These are phyloP conservation scores for Pseudocercospora cruenta DNA, from an alignment of 2,329 filamentous ascomycete species.

Conservation along the genomic window DNA sequence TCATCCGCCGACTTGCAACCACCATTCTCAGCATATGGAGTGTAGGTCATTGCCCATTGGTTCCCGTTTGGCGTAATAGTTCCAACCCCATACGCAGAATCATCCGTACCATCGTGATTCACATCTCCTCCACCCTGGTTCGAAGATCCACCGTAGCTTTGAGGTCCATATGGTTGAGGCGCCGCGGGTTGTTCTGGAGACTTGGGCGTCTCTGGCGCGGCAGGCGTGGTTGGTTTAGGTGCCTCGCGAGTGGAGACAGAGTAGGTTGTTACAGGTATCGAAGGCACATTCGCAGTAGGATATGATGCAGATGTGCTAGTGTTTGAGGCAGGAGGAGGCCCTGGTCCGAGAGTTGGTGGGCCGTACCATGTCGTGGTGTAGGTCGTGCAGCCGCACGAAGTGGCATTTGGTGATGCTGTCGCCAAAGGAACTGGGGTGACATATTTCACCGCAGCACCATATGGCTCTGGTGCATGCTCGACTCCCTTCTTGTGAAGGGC, in stretches of 20 bases:
- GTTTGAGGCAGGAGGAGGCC: slow-evolving; percentile 21
- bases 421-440: slow-evolving; percentile 6
- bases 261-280: not conserved
- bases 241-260: not conserved
- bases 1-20: slow-evolving; percentile 47
- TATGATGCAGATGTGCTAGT: slow-evolving; percentile 8
- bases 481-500: slow-evolving; percentile 25
- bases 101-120: slow-evolving; percentile 2
- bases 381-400: slow-evolving; percentile 70
- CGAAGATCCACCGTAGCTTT: not conserved
- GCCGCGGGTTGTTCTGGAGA: not conserved
- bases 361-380: slow-evolving; percentile 73
- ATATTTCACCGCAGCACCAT: slow-evolving; percentile 9
- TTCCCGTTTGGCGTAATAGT: slow-evolving; percentile 42
- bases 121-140: not conserved
- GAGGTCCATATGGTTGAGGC: slow-evolving; percentile 1
- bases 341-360: slow-evolving; percentile 53
- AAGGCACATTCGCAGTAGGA: not conserved
- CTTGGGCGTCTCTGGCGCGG: slow-evolving; percentile 3
- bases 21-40: slow-evolving; percentile 49
- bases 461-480: slow-evolving; percentile 5
- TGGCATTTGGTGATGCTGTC: slow-evolving; percentile 18
- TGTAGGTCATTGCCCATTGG: slow-evolving; percentile 56
- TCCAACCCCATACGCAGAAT: slow-evolving; percentile 9
- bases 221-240: slow-evolving; percentile 7